Evolutionary conservation across 192 early-diverging fungal species (phyloP).

Genomic region (Mortierella antarctica): DNA sequence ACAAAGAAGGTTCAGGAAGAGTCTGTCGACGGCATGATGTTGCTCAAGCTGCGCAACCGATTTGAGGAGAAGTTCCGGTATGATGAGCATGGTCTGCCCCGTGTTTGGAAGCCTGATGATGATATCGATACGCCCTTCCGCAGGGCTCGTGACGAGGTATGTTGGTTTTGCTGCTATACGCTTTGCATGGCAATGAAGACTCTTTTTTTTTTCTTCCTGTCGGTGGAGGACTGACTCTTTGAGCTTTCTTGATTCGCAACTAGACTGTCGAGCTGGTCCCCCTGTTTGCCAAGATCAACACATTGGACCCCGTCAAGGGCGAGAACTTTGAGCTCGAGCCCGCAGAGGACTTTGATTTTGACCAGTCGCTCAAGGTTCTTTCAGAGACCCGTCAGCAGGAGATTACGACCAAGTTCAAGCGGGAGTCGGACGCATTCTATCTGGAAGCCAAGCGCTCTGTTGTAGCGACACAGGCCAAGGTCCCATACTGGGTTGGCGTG

Average conservation of each 20-base stretch:
- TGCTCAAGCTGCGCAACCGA: conserved; percentile 80
- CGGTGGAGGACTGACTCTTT: background rate
- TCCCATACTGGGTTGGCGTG: conserved; percentile 89
- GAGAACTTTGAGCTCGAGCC: conserved; percentile 49
- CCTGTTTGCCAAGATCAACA: conserved; percentile 80
- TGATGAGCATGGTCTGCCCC: conserved; percentile 90
- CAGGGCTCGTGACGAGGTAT: conserved; percentile 72
- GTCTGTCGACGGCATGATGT: conserved; percentile 82
- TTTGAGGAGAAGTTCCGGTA: conserved; percentile 96
- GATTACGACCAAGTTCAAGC: conserved; percentile 83
- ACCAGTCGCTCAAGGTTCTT: conserved; percentile 70
- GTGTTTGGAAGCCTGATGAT: conserved; percentile 95
- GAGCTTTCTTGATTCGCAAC: background rate
- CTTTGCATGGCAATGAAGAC: background rate
- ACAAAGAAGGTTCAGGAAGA: conserved; percentile 83
- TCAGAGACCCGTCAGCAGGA: conserved; percentile 72
- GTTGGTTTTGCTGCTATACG: background rate
- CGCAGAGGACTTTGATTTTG: conserved; percentile 66
- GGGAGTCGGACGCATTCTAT: conserved; percentile 91
- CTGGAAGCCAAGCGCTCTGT: conserved; percentile 96
- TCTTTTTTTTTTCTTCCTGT: background rate
- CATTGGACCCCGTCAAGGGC: conserved; percentile 40
- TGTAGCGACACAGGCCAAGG: conserved; percentile 85
- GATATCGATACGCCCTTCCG: conserved; percentile 93
- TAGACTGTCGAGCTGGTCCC: conserved; percentile 72